These are phyloP conservation scores for Pseudocercospora pini-densiflorae DNA, from an alignment of 2,329 filamentous ascomycete genomes.

Conservation along the genomic window DNA sequence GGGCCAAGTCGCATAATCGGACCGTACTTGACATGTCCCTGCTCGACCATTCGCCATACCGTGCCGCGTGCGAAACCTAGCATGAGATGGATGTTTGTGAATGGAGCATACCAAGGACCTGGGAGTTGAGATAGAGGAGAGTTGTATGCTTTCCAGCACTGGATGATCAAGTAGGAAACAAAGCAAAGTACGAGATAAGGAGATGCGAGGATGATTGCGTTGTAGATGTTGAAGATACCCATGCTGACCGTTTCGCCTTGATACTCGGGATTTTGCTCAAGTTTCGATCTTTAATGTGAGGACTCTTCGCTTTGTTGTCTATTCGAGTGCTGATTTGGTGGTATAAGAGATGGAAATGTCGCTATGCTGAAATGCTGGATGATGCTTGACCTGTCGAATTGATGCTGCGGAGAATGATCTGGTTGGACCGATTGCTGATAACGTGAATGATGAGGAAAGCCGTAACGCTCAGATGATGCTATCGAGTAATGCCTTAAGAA, in stretches of 20 bases:
- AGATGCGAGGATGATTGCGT: neutral
- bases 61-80: slow-evolving; percentile 16
- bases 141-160: slow-evolving; percentile 10
- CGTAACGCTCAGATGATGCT: neutral
- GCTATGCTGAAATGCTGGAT: neutral
- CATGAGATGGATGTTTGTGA: slow-evolving; percentile 13
- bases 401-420: neutral
- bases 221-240: neutral
- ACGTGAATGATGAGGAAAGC: neutral
- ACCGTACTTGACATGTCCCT: slow-evolving; percentile 13
- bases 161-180: neutral
- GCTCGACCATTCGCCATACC: slow-evolving; percentile 13
- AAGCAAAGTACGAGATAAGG: slow-evolving; percentile 1
- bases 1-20: slow-evolving; percentile 14
- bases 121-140: slow-evolving; percentile 14
- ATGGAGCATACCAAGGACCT: slow-evolving; percentile 18
- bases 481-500: neutral
- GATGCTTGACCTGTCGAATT: neutral
- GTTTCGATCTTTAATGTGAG: neutral
- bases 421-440: neutral
- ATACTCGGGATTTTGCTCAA: neutral
- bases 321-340: neutral
- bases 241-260: neutral
- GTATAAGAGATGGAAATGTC: neutral
- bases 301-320: neutral